Conservation (phyloP, 2,329 filamentous ascomycete species). For the Pyrenophora graminea region DNA sequence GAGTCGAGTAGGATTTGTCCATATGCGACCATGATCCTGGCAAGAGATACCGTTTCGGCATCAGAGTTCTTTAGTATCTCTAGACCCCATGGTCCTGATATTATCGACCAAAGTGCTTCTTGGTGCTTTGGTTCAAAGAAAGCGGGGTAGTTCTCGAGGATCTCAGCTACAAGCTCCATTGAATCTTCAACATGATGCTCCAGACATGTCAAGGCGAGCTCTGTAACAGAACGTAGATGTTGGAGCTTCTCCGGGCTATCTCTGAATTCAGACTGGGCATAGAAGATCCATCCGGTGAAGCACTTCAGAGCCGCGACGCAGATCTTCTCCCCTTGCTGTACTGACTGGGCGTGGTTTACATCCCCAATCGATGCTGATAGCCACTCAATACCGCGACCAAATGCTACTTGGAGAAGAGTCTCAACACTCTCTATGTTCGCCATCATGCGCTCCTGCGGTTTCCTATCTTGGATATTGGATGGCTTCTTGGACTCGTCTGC, state of each 20-base stretch:
- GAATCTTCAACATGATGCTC: constrained; percentile 56
- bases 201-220: constrained; percentile 65
- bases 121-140: constrained; percentile 42
- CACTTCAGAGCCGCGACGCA: constrained; percentile 40
- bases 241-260: constrained; percentile 62
- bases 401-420: constrained; percentile 51
- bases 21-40: constrained; percentile 45
- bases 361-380: constrained; percentile 33
- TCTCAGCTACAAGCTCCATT: constrained; percentile 44
- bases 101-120: constrained; percentile 40
- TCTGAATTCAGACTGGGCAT: constrained; percentile 67
- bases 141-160: constrained; percentile 42
- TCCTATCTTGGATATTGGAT: constrained; percentile 61
- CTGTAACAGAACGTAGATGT: constrained; percentile 64
- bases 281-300: constrained; percentile 68
- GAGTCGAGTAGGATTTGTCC: constrained; percentile 41
- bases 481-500: constrained; percentile 71
- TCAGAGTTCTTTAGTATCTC: constrained; percentile 44
- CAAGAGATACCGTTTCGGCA: constrained; percentile 40
- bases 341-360: constrained; percentile 24
- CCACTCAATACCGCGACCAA: constrained; percentile 44
- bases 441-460: constrained; percentile 58
- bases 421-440: constrained; percentile 58
- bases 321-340: constrained; percentile 39
- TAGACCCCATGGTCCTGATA: constrained; percentile 41